Evolutionary conservation across 208 protist species (phyloP).

Genomic region (Wallacemonas sp.): DNA sequence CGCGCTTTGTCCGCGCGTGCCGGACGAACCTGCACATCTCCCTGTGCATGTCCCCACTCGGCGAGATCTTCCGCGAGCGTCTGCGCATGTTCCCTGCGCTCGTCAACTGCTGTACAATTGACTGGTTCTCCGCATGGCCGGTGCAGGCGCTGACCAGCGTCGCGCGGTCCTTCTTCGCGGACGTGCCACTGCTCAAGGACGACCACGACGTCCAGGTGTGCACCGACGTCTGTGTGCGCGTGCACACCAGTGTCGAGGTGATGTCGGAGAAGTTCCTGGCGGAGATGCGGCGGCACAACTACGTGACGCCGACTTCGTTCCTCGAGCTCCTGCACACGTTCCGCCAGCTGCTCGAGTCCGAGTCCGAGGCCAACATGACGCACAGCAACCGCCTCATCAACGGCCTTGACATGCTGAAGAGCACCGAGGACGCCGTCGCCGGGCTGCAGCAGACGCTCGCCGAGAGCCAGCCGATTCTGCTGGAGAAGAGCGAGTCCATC

Average conservation of each 20-base stretch:
- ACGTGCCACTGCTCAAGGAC: slow-evolving; percentile 38
- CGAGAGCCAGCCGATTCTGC: slow-evolving; percentile 95
- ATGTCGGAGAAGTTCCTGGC: slow-evolving; percentile 89
- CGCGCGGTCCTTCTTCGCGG: slow-evolving; percentile 85
- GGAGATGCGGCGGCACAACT: slow-evolving; percentile 95
- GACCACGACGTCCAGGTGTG: slow-evolving; percentile 62
- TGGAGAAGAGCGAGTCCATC: slow-evolving; percentile 94
- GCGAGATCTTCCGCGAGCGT: slow-evolving; percentile 94
- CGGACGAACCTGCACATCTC: slow-evolving; percentile 96
- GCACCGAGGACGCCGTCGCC: slow-evolving; percentile 94
- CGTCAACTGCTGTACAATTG: slow-evolving; percentile 99
- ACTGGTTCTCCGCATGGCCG: slow-evolving; percentile 99
- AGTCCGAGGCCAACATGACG: slow-evolving; percentile 80
- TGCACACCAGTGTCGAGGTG: slow-evolving; percentile 95
- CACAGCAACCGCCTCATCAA: slow-evolving; percentile 90
- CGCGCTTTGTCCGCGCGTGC: slow-evolving; percentile 93
- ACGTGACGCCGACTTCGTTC: slow-evolving; percentile 99
- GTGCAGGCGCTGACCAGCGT: slow-evolving; percentile 94
- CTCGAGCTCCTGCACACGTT: slow-evolving; percentile 96
- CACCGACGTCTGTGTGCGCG: slow-evolving; percentile 91
- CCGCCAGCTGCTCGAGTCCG: slow-evolving; percentile 75
- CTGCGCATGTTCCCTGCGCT: slow-evolving; percentile 98
- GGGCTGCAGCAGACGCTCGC: slow-evolving; percentile 94
- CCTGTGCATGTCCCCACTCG: slow-evolving; percentile 97
- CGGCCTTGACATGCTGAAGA: slow-evolving; percentile 95